Conservation (phyloP, 129 eudicot genomes). For the Rutidosis leptorrhynchoides region DNA sequence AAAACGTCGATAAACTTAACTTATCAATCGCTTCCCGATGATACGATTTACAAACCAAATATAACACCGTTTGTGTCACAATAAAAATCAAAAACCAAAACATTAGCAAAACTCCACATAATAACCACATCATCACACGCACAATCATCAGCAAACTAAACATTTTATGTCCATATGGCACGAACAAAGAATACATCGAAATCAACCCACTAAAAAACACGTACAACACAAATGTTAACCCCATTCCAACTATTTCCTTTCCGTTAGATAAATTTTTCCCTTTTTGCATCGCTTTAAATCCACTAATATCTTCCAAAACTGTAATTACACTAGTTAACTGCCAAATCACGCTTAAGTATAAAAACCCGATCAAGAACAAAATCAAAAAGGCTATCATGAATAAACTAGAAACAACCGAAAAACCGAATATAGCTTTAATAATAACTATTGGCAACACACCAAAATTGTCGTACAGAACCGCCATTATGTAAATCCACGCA, state of each 20-base stretch:
- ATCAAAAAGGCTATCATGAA: neutral
- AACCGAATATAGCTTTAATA: neutral
- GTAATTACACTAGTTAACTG: conserved; percentile 30
- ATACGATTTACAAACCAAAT: conserved; percentile 31
- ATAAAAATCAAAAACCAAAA: conserved; percentile 18
- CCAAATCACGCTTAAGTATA: conserved; percentile 23
- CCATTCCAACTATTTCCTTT: conserved; percentile 29
- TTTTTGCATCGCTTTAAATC: conserved; percentile 26
- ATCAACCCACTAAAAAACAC: neutral
- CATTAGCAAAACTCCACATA: neutral
- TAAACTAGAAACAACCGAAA: neutral
- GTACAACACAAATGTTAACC: conserved; percentile 16
- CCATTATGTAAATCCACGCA: conserved; percentile 13
- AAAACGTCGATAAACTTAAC: conserved; percentile 26
- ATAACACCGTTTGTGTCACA: conserved; percentile 31
- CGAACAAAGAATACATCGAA: neutral
- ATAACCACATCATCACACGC: conserved; percentile 30
- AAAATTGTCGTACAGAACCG: conserved; percentile 21
- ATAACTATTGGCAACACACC: neutral
- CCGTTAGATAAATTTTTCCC: conserved; percentile 26
- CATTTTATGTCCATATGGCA: neutral
- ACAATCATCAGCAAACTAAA: neutral
- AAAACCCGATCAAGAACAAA: conserved; percentile 7
- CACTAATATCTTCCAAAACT: conserved; percentile 26
- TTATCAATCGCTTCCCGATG: conserved; percentile 33